Base-by-base conservation (phyloP, 2,329 filamentous ascomycete species). In the Fusarium sp. region DNA sequence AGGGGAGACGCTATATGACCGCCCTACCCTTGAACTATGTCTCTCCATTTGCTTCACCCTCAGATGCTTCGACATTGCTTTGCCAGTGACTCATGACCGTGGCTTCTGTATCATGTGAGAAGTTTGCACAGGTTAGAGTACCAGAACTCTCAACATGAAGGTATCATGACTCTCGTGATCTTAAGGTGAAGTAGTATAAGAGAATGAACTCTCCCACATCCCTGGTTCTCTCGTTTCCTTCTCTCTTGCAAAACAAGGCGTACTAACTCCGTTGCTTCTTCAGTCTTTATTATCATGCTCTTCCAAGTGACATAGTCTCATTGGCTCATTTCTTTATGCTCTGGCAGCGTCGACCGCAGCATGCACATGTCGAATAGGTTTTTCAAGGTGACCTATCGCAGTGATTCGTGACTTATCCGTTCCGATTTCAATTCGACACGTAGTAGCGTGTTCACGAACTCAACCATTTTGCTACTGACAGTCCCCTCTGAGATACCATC, bases 31-130 rank as follows among this genome's bases (percentile, higher is more conserved):
- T 19, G 12, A 28, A 30, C 9, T 28, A 10, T 9, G 10, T 9
- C 28, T 32, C 28, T 23, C 2, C 4, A 33, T 7, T 33, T 13
- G 8, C n/a, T 33, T 19, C 9, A 19, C n/a, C 15, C 2, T 2
- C 8, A 9, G 8, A 23, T 33, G 0, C n/a, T 13, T 23, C 8
- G 11, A 8, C 2, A 2, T 38, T 2, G 1, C 19, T 2, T 53
- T 21, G 2, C 3, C 1, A 4, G 23, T 18, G 19, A 3, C 19
- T 54, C 23, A 3, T n/a, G 9, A 6, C 15, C 10, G 2, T n/a
- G 19, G 2, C 0, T 13, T n/a, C 10, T 18, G 13, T 18, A 12
- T 21, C 7, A 18, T 28, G 13, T 28, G 33, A 18, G 5, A 28
- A 5, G 15, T 4, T 18, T 40, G 3, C 5, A 9, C 19, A 11